Conservation (phyloP, 2,329 filamentous ascomycete species). For the Penicillium griseofulvum region DNA sequence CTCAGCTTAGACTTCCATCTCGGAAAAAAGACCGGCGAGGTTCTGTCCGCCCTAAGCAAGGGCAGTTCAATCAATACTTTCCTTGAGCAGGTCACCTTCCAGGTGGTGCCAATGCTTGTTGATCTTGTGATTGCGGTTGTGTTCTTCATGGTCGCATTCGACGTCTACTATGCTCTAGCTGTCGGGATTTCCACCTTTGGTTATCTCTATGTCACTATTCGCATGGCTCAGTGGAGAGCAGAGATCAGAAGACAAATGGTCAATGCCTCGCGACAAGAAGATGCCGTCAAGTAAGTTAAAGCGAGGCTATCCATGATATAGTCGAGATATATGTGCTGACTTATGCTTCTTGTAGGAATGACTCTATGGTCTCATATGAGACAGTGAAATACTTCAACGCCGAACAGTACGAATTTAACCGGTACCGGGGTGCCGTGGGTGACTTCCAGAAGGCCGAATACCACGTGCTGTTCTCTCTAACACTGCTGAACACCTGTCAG, state of each 20-base stretch:
- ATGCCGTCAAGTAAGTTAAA: slow-evolving; percentile 75
- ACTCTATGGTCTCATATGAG: slow-evolving; percentile 98
- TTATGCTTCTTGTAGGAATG: slow-evolving; percentile 57
- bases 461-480: slow-evolving; percentile 72
- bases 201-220: slow-evolving; percentile 94
- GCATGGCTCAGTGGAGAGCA: slow-evolving; percentile 89
- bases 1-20: slow-evolving; percentile 95
- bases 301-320: background rate
- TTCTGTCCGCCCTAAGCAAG: slow-evolving; percentile 92
- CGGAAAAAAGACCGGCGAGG: slow-evolving; percentile 93
- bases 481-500: slow-evolving; percentile 77
- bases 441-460: slow-evolving; percentile 73
- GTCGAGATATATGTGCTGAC: background rate
- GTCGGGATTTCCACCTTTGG: slow-evolving; percentile 89
- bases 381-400: slow-evolving; percentile 90
- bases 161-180: slow-evolving; percentile 85
- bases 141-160: slow-evolving; percentile 75
- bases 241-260: slow-evolving; percentile 92
- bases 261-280: slow-evolving; percentile 89
- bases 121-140: slow-evolving; percentile 82
- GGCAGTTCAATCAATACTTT: slow-evolving; percentile 95
- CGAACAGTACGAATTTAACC: slow-evolving; percentile 72
- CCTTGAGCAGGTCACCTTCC: slow-evolving; percentile 92
- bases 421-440: slow-evolving; percentile 68
- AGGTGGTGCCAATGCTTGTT: slow-evolving; percentile 90